Evolutionary conservation across 2,329 filamentous ascomycete genomes (phyloP), one percentile per base, ranked within the genome.

Genomic region (Rhytidhysteron rufulum): DNA sequence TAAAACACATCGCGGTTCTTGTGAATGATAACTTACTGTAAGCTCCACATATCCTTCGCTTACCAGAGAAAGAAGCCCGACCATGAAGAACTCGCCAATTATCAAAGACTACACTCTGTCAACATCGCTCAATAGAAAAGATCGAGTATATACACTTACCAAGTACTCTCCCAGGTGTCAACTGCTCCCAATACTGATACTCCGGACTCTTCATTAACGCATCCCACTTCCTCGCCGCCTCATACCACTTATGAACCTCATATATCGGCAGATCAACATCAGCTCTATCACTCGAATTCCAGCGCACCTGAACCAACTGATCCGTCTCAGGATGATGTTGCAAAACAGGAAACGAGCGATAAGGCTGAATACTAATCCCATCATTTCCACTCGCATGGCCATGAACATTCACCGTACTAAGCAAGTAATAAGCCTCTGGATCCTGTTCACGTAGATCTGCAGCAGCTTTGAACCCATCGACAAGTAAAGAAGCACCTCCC

Each of bases 1-100:
- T 24, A 4, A 11, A 9, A n/a, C n/a, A 5, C n/a, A 11, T 17
- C 9, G 6, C 18, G 17, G 8, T 9, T 5, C 5, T 6, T n/a
- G 34, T 6, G 19, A 11, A 15, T 15, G 8, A 13, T 4, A 5
- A 79, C 85, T 75, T 70, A 89, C 88, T 84, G 57, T 97, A 97
- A 8, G 80, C 91, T 44, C 93, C 93, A 63, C 90, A 96, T 58
- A 98, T 86, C 50, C 90, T 82, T 50, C 93, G 75, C 58, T 85
- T 81, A 2, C 93, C 93, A 5, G 82, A 85, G 57, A 97, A 98
- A 0, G 79, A 79, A 37, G 82, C 82, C 53, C 93, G 75, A 1
- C 91, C 93, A 65, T 98, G 93, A 52, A 97, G 69, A 24, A 96
- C 85, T 43, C 93, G 79, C 89, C 91, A 96, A 58, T 98, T 97